These are phyloP conservation scores for Obba rivulosa DNA, from an alignment of 768 basidiomycete genomes.

Conservation along the genomic window DNA sequence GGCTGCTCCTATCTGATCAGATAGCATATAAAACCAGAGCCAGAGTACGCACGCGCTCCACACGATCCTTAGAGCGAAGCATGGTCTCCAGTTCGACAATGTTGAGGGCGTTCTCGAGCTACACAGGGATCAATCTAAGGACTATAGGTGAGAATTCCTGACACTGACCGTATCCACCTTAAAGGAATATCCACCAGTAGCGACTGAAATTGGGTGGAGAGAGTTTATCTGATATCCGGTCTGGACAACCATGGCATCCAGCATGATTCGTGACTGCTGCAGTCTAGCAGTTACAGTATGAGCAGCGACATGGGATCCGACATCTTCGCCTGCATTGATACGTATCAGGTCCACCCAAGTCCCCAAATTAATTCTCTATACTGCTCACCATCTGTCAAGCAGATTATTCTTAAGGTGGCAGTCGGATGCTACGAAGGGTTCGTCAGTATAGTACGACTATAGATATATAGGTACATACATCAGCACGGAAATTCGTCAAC, in stretches of 20 bases:
- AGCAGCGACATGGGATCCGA: background rate
- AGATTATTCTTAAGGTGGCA: background rate
- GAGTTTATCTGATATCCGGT: background rate
- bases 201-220: background rate
- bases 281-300: background rate
- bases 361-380: background rate
- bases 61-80: background rate
- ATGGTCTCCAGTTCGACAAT: conserved; percentile 3
- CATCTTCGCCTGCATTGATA: background rate
- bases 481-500: background rate
- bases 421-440: background rate
- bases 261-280: background rate
- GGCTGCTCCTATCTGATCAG: background rate
- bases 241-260: conserved; percentile 1
- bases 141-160: background rate
- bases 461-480: background rate
- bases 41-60: background rate
- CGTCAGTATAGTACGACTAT: background rate
- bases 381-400: conserved; percentile 3
- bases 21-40: background rate
- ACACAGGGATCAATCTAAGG: background rate
- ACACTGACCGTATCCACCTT: background rate
- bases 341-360: background rate
- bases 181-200: background rate
- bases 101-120: conserved; percentile 3